Conservation (phyloP, 176 grass and related monocot genomes). For the Musa troglodytarum region DNA sequence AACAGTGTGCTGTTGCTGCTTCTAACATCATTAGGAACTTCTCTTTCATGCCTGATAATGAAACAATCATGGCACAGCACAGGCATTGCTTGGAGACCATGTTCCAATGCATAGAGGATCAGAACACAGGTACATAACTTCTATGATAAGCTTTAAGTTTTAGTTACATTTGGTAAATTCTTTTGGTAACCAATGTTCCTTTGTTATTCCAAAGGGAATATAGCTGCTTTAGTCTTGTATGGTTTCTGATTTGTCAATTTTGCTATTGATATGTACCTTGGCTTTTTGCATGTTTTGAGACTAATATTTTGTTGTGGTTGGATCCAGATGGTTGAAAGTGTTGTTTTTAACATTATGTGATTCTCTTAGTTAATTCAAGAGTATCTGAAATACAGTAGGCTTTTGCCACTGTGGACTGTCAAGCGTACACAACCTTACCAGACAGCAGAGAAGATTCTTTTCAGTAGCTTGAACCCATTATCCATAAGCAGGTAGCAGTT, state of each 20-base stretch:
- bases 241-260: conserved; percentile 12
- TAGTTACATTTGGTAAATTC: not conserved
- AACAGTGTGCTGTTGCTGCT: conserved; percentile 80
- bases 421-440: too few species aligned
- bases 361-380: too few species aligned
- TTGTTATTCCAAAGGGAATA: too few species aligned
- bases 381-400: too few species aligned
- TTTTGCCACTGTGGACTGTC: too few species aligned
- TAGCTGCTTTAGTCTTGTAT: not conserved
- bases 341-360: too few species aligned
- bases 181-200: too few species aligned
- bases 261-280: not conserved
- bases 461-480: too few species aligned
- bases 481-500: too few species aligned
- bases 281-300: not conserved
- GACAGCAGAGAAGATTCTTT: too few species aligned
- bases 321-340: too few species aligned
- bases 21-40: conserved; percentile 98
- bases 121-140: conserved; percentile 51
- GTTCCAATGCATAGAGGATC: conserved; percentile 94
- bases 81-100: conserved; percentile 94
- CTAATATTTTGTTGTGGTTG: not conserved
- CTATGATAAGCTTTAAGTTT: not conserved
- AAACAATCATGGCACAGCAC: conserved; percentile 87
- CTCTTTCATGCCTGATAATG: conserved; percentile 99